Conservation (phyloP, 2,329 filamentous ascomycete species). For the Teratosphaeria pseudoeucalypti region DNA sequence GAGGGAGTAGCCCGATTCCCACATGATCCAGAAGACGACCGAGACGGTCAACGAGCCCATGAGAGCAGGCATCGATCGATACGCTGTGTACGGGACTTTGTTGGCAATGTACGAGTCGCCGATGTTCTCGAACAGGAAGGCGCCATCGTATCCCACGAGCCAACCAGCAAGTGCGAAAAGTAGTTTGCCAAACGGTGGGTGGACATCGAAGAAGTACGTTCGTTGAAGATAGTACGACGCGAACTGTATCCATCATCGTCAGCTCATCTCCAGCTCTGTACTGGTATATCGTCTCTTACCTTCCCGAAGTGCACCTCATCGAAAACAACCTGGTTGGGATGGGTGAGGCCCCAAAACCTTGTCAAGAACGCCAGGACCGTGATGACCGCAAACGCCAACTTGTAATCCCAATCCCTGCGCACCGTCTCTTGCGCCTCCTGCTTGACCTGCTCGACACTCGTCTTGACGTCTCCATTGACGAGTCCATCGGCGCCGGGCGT, state of each 20-base stretch:
- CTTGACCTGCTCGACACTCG: constrained; percentile 30
- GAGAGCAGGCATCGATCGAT: constrained; percentile 83
- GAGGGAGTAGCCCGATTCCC: constrained; percentile 96
- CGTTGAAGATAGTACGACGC: constrained; percentile 76
- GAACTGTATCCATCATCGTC: constrained; percentile 27
- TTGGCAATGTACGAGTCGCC: constrained; percentile 96
- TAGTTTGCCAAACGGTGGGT: constrained; percentile 95
- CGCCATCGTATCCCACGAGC: constrained; percentile 92
- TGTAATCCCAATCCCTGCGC: constrained; percentile 64
- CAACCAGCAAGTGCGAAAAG: constrained; percentile 95
- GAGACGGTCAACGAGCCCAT: constrained; percentile 87
- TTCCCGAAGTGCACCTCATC: constrained; percentile 99
- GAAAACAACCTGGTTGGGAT: constrained; percentile 94
- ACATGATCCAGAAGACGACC: constrained; percentile 96
- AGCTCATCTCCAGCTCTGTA: not conserved
- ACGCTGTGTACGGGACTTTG: constrained; percentile 94
- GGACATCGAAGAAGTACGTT: constrained; percentile 99
- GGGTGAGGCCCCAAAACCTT: constrained; percentile 89
- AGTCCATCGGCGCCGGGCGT: constrained; percentile 5
- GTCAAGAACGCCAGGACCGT: constrained; percentile 80
- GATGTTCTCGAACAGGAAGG: constrained; percentile 98
- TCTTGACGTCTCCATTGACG: constrained; percentile 24
- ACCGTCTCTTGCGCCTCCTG: constrained; percentile 19
- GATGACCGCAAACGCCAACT: constrained; percentile 64
- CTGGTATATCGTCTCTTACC: constrained; percentile 43